phyloP scores from a whole-genome alignment of 139 green algal genomes.

The Micromonas commoda region DNA sequence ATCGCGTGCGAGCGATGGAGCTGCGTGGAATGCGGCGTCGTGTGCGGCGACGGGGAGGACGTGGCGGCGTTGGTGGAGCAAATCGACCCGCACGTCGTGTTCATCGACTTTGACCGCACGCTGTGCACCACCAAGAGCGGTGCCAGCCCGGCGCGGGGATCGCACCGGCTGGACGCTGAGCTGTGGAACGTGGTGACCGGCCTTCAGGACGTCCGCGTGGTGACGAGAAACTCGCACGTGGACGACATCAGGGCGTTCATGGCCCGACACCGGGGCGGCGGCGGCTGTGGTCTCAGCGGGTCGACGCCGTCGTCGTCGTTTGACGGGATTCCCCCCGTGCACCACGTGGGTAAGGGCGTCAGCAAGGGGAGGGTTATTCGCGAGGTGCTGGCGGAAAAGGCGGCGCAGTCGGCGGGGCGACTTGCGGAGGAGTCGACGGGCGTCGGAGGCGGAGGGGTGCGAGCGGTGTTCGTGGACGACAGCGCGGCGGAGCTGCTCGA shows the following conservation, averaged over 20 bases:
- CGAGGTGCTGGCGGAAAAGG: background rate
- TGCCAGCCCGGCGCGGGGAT: background rate
- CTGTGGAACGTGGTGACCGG: background rate
- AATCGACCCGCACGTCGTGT: background rate
- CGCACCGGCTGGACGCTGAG: background rate
- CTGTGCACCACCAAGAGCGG: conserved; percentile 16
- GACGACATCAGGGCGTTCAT: conserved; percentile 1
- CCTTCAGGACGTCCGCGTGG: background rate
- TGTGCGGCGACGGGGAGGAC: conserved; percentile 14
- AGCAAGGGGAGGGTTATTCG: background rate
- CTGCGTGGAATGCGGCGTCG: conserved; percentile 8
- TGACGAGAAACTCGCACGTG: conserved; percentile 12
- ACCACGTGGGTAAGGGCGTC: background rate
- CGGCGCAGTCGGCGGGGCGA: background rate
- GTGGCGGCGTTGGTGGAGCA: background rate
- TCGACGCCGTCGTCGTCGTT: no score
- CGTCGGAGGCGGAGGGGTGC: no score
- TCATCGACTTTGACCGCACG: conserved; percentile 25
- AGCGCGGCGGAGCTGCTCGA: background rate
- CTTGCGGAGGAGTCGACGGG: background rate
- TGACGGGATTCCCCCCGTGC: no score
- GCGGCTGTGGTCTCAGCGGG: no score
- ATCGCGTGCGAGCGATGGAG: background rate
- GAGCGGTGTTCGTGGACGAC: background rate
- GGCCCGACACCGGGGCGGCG: background rate